Evolutionary conservation across 345 rosid genomes (phyloP).

Genomic region (Schrenkiella parvula): DNA sequence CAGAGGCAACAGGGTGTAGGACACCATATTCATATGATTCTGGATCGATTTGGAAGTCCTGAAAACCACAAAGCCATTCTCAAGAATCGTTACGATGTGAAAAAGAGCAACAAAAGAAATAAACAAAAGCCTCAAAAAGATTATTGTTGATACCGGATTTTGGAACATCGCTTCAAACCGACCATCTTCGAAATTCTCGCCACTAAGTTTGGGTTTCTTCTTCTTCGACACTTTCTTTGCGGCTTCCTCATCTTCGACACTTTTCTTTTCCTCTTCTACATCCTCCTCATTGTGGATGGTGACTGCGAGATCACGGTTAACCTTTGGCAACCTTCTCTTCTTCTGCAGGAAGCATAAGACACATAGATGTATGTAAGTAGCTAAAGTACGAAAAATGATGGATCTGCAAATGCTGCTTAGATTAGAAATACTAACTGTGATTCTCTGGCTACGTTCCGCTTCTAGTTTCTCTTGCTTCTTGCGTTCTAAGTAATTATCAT

Average conservation of each 20-base stretch:
- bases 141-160: slow-evolving; percentile 46
- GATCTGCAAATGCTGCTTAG: slow-evolving; percentile 2
- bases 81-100: not conserved
- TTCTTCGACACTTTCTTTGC: slow-evolving; percentile 62
- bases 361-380: slow-evolving; percentile 18
- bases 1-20: slow-evolving; percentile 69
- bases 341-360: slow-evolving; percentile 45
- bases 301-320: slow-evolving; percentile 65
- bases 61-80: slow-evolving; percentile 19
- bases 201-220: slow-evolving; percentile 53
- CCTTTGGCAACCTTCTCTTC: slow-evolving; percentile 64
- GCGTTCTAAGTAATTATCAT: slow-evolving; percentile 53
- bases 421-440: slow-evolving; percentile 55
- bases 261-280: slow-evolving; percentile 49
- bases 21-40: slow-evolving; percentile 60
- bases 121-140: not conserved
- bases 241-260: slow-evolving; percentile 42
- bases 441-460: slow-evolving; percentile 46
- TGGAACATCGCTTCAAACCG: slow-evolving; percentile 56
- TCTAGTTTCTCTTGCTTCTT: slow-evolving; percentile 66
- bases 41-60: slow-evolving; percentile 83
- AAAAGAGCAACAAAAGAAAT: not conserved
- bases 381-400: not conserved
- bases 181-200: slow-evolving; percentile 48
- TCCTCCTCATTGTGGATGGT: slow-evolving; percentile 52